phyloP scores from a whole-genome alignment of 2,329 filamentous ascomycete species.

The Pseudogymnoascus sp. region DNA sequence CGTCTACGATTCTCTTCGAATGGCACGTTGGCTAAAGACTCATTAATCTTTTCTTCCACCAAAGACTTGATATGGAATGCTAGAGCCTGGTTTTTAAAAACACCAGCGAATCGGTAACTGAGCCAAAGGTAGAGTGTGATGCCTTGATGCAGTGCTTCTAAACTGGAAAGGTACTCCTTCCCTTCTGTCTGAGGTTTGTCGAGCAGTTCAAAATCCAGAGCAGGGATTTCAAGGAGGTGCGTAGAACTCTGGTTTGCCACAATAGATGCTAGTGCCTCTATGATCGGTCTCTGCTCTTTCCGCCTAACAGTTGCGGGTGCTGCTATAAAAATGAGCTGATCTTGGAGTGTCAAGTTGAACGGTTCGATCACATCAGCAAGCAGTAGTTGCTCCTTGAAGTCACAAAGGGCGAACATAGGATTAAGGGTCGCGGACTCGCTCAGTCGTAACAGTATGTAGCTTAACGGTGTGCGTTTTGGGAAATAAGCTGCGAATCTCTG shows the following conservation, averaged over 20 bases:
- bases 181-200: conserved; percentile 43
- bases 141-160: conserved; percentile 74
- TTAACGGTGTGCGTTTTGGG: conserved; percentile 69
- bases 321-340: conserved; percentile 67
- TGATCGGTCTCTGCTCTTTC: conserved; percentile 36
- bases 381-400: conserved; percentile 48
- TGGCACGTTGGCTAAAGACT: conserved; percentile 16
- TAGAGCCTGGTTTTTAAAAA: conserved; percentile 66
- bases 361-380: conserved; percentile 69
- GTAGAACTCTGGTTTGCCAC: conserved; percentile 61
- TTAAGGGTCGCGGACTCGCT: conserved; percentile 58
- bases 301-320: conserved; percentile 57
- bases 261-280: conserved; percentile 57
- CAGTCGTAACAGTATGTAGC: conserved; percentile 70
- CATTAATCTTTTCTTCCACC: conserved; percentile 63
- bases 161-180: conserved; percentile 44
- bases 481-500: conserved; percentile 76
- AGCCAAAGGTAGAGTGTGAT: conserved; percentile 89
- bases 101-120: conserved; percentile 74
- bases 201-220: conserved; percentile 64
- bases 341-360: conserved; percentile 58
- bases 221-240: conserved; percentile 59
- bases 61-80: conserved; percentile 71
- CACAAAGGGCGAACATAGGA: conserved; percentile 61
- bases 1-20: conserved; percentile 3